Evolutionary conservation across 768 basidiomycete genomes (phyloP), one percentile per base, ranked within the genome.

Genomic region (Russula abietina): DNA sequence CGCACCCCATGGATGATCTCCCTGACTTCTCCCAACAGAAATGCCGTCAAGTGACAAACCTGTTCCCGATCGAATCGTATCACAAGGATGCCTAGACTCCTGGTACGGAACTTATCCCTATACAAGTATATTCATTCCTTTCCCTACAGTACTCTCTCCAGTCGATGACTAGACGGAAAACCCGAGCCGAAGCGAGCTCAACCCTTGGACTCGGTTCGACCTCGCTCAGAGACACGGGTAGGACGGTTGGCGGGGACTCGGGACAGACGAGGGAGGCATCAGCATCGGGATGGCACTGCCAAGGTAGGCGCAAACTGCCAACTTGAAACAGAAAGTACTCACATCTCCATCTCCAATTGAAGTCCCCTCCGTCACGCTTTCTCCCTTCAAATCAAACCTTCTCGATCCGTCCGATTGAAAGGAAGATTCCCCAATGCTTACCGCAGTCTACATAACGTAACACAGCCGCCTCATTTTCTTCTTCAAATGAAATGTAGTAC

Each of bases 321-420:
- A 63, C 62, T 32, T 59, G 62, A 63, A 63, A 63, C 61, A 53
- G 56, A 22, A 32, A 12, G 16, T 14, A 39, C 5, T 4, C 45
- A n/a, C 22, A 38, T 7, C 9, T 22, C 0, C 39, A 41, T 60
- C 52, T 46, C 22, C 59, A 60, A 33, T 46, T 26, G 45, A 46
- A 6, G n/a, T n/a, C n/a, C n/a, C 55, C 24, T 38, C 59, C 32
- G 17, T 50, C 54, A 50, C 55, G 19, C 38, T 39, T 17, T 22
- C 9, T 1, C 49, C 51, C 1, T 4, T 36, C 39, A 57, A 57
- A 62, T 62, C 61, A 62, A 62, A 57, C 61, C 56, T 62, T 62
- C 56, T 52, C 43, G 41, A 36, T 33, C 53, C 61, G 19, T 41
- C 51, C 50, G 26, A n/a, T 41, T 50, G 61, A 41, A 41, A 41